Evolutionary conservation across 2,329 filamentous ascomycete genomes (phyloP), one percentile per base, ranked within the genome.

Genomic region (Microthyrium microscopicum): DNA sequence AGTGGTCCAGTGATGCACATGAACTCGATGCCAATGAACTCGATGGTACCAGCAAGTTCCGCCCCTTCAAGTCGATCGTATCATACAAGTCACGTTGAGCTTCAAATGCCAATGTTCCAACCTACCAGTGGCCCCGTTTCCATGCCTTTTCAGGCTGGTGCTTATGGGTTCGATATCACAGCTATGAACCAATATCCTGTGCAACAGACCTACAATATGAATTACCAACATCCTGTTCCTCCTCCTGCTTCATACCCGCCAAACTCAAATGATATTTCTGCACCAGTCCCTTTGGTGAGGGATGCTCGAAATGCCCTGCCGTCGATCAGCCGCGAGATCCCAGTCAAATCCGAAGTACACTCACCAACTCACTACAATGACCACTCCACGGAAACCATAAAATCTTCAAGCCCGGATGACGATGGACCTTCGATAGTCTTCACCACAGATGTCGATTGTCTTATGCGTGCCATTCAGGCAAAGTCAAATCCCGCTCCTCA

Each of bases 401-500:
- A 51, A 57, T 57, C 41, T 55, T 22, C 15, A 16, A 31, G 19
- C 22, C 20, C 6, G 24, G 20, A 12, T 21, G 6, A 13, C 18
- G 15, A 8, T 12, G 27, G 15, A 22, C 27, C 19, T 18, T 17
- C 9, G 53, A 63, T 71, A 25, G 65, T 69, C 39, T 87, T 85
- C 50, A 67, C 70, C n/a, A 93, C 84, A 0, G 72, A 82, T 38
- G 74, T 94, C 24, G 85, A 94, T 50, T 75, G 73, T 26, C 58
- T 95, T 26, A 92, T 94, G 83, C 83, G 77, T 54, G 72, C 77
- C 1, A 87, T 94, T 29, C 84, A 93, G 52, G 61, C 70, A 28
- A 79, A 77, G 46, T 55, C 64, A 16, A 57, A 62, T 11, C 52
- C 53, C 13, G 48, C 57, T 6, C 44, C 49, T 22, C 46, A 35